These are phyloP conservation scores for Microdochium nivale DNA, from an alignment of 2,329 filamentous ascomycete genomes.

Conservation along the genomic window DNA sequence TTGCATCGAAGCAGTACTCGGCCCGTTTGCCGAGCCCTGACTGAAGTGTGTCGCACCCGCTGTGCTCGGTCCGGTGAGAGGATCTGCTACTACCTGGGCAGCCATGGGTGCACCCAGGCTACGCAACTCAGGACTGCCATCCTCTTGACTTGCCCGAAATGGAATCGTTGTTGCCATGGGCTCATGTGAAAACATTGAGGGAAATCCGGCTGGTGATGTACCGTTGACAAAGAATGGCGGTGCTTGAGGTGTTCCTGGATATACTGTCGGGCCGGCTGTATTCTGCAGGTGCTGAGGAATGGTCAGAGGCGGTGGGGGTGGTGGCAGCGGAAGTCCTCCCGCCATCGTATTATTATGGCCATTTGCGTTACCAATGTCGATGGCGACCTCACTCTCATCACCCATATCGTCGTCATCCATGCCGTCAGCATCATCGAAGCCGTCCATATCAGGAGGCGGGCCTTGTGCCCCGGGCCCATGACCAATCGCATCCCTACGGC, in stretches of 20 bases:
- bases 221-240: background rate
- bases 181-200: background rate
- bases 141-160: background rate
- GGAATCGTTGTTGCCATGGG: background rate
- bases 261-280: background rate
- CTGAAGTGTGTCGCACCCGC: constrained; percentile 14
- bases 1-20: constrained; percentile 19
- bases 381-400: constrained; percentile 22
- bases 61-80: constrained; percentile 11
- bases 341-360: background rate
- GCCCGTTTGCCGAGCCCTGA: constrained; percentile 8
- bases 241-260: background rate
- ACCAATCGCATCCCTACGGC: background rate
- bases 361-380: constrained; percentile 13
- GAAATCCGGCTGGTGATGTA: background rate
- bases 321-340: constrained; percentile 7
- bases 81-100: background rate
- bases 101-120: constrained; percentile 3
- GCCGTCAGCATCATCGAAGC: constrained; percentile 18
- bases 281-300: background rate
- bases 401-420: constrained; percentile 24
- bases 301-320: constrained; percentile 12
- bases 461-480: background rate
- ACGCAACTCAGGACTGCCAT: background rate
- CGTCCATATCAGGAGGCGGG: constrained; percentile 12